These are phyloP conservation scores for Shiraia sp. DNA, from an alignment of 2,329 filamentous ascomycete genomes.

Conservation along the genomic window DNA sequence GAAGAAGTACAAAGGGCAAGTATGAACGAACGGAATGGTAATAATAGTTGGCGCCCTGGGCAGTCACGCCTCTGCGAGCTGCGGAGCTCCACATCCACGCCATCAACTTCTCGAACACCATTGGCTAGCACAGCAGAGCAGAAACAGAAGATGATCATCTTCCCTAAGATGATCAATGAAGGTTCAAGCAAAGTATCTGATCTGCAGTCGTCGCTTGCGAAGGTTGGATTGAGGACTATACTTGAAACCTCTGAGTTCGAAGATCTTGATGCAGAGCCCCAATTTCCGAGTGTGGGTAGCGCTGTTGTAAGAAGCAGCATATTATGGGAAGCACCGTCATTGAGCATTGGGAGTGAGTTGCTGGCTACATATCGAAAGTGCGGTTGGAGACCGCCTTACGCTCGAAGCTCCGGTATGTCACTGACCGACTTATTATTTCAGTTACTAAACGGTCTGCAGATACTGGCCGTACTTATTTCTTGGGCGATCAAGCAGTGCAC, in stretches of 20 bases:
- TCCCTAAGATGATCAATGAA: not conserved
- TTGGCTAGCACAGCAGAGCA: not conserved
- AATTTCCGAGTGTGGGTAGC: not conserved
- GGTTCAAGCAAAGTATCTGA: conserved; percentile 1
- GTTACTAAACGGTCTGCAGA: conserved; percentile 6
- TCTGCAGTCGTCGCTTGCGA: conserved; percentile 2
- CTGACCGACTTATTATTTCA: not conserved
- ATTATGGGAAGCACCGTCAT: conserved; percentile 22
- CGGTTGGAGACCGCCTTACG: conserved; percentile 25
- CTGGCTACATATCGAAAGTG: conserved; percentile 12
- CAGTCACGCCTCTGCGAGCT: not conserved
- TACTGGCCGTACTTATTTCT: conserved; percentile 21
- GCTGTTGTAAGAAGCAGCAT: conserved; percentile 16
- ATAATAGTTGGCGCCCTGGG: not conserved
- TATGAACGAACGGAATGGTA: not conserved
- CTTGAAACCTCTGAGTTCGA: not conserved
- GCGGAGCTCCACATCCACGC: not conserved
- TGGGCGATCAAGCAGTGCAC: conserved; percentile 23
- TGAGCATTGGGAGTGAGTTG: conserved; percentile 22
- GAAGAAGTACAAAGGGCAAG: not conserved
- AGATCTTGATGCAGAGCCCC: not conserved
- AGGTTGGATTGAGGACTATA: conserved; percentile 1
- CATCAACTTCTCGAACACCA: not conserved
- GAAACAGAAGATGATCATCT: conserved; percentile 1
- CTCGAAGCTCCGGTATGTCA: conserved; percentile 20